phyloP scores from a whole-genome alignment of 2,329 filamentous ascomycete genomes.

The Clarireedia sp. region DNA sequence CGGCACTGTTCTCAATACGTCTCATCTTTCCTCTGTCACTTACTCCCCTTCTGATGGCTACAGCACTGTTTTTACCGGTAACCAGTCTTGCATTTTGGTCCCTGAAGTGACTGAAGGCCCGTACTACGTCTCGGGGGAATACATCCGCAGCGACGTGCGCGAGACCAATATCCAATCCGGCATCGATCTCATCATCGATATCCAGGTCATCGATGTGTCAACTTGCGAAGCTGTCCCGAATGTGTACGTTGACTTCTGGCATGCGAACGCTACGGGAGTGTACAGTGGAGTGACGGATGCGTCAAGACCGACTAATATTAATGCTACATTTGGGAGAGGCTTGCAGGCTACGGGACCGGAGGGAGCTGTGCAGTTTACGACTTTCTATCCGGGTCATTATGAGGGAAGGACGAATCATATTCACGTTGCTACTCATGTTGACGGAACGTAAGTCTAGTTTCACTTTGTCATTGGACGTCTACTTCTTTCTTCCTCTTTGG shows the following conservation, averaged over 20 bases:
- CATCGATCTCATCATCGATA: slow-evolving; percentile 35
- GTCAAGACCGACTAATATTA: slow-evolving; percentile 31
- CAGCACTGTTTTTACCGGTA: slow-evolving; percentile 21
- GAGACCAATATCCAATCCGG: slow-evolving; percentile 17
- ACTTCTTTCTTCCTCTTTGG: background rate
- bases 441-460: slow-evolving; percentile 24
- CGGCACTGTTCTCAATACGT: slow-evolving; percentile 12
- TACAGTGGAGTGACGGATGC: slow-evolving; percentile 40
- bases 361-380: slow-evolving; percentile 36
- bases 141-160: slow-evolving; percentile 40
- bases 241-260: slow-evolving; percentile 45
- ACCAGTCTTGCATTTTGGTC: slow-evolving; percentile 27
- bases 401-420: slow-evolving; percentile 39
- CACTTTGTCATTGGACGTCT: background rate
- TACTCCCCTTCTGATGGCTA: slow-evolving; percentile 31
- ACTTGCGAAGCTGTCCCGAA: slow-evolving; percentile 44
- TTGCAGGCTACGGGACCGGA: slow-evolving; percentile 35
- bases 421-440: slow-evolving; percentile 39
- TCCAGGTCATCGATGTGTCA: slow-evolving; percentile 46
- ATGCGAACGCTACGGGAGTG: slow-evolving; percentile 39
- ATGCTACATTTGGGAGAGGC: slow-evolving; percentile 36
- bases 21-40: slow-evolving; percentile 15
- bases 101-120: slow-evolving; percentile 32
- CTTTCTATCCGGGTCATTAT: slow-evolving; percentile 40
- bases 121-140: slow-evolving; percentile 42